Evolutionary conservation across 225 moss, liverwort and hornwort species (phyloP).

Genomic region (Sphagnum tenellum): DNA sequence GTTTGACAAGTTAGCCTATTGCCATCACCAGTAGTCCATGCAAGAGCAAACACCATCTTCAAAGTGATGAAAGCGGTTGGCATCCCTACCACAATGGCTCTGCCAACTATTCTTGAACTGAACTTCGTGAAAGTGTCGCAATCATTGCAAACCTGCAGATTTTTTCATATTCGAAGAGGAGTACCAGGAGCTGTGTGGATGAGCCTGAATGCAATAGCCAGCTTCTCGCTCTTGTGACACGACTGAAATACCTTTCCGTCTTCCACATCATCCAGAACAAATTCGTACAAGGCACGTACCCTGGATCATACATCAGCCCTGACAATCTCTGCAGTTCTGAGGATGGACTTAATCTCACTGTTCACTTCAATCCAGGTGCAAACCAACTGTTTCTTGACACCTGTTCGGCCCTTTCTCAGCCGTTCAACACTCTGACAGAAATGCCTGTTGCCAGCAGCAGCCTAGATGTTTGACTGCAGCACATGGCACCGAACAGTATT

Average conservation of each 20-base stretch:
- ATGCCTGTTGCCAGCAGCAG: too few species aligned
- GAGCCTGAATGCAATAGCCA: not conserved
- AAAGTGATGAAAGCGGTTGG: slow-evolving; percentile 2
- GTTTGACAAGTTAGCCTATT: too few species aligned
- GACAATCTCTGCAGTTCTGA: not conserved
- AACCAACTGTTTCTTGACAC: too few species aligned
- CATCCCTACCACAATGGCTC: not conserved
- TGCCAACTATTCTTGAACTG: not conserved
- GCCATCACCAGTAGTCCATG: slow-evolving; percentile 2
- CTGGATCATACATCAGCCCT: not conserved
- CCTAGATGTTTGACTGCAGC: too few species aligned
- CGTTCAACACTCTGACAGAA: too few species aligned
- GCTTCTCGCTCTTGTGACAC: not conserved
- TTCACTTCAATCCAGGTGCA: too few species aligned
- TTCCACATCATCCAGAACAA: slow-evolving; percentile 3
- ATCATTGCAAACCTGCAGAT: slow-evolving; percentile 2
- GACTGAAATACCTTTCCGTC: not conserved
- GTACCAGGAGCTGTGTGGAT: not conserved
- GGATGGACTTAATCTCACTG: too few species aligned
- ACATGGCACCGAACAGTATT: too few species aligned
- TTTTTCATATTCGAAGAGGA: not conserved
- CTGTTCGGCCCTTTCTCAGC: too few species aligned
- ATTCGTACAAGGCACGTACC: slow-evolving; percentile 1
- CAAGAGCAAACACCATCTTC: slow-evolving; percentile 1
- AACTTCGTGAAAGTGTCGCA: slow-evolving; percentile 1